These are phyloP conservation scores for Xylaria sp. DNA, from an alignment of 2,329 filamentous ascomycete species.

Conservation along the genomic window DNA sequence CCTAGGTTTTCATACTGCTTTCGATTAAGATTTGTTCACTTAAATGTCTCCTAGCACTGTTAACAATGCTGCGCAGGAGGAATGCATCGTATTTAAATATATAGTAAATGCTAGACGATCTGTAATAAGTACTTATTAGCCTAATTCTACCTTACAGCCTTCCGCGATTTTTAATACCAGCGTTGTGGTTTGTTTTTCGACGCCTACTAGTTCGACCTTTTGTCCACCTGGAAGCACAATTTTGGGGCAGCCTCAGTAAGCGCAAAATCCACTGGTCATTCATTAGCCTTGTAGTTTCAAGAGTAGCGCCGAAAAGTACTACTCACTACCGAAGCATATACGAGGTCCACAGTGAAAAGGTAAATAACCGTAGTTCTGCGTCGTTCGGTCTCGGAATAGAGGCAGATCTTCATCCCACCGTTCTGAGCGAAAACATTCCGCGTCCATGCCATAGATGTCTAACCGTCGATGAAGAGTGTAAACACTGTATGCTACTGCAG, in stretches of 20 bases:
- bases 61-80: neutral
- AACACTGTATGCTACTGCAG: slow-evolving; percentile 56
- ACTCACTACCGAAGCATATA: slow-evolving; percentile 43
- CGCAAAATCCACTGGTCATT: slow-evolving; percentile 42
- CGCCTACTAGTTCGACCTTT: slow-evolving; percentile 37
- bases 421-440: slow-evolving; percentile 57
- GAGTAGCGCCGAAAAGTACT: neutral
- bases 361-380: slow-evolving; percentile 41
- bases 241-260: slow-evolving; percentile 40
- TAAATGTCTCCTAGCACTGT: neutral
- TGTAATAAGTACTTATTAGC: neutral
- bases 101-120: neutral
- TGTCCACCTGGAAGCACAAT: slow-evolving; percentile 39
- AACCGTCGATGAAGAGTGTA: slow-evolving; percentile 57
- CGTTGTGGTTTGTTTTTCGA: slow-evolving; percentile 41
- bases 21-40: neutral
- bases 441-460: slow-evolving; percentile 54
- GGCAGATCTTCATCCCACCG: slow-evolving; percentile 52
- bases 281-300: neutral
- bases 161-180: slow-evolving; percentile 39
- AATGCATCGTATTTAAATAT: neutral
- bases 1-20: too few species aligned
- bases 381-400: slow-evolving; percentile 35
- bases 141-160: slow-evolving; percentile 41
- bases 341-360: slow-evolving; percentile 44